Evolutionary conservation across 1,284 basidiomycete genomes (phyloP), one percentile per base, ranked within the genome.

Genomic region (Austroboletus niveus): DNA sequence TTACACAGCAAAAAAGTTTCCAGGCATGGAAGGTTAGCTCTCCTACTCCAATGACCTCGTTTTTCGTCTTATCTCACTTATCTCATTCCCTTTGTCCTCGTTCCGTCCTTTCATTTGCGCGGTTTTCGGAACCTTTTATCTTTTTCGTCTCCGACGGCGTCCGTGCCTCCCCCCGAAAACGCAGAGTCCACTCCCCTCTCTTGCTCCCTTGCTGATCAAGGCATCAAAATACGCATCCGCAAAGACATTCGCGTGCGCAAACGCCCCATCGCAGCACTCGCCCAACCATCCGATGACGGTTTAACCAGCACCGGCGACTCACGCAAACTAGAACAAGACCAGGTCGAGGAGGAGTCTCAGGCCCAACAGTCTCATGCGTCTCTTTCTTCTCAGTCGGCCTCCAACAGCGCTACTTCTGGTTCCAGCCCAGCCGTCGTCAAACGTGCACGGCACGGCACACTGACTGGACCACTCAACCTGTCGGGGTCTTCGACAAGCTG

Each of bases 1-100:
- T 29, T 96, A 92, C 67, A 93, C 93, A 0, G 91, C 92, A 5
- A 96, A 96, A 76, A 93, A 94, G 70, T 96, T 95, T 67, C 92
- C 93, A 0, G 92, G 92, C 22, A 94, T 94, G 87, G 88, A 92
- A 76, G 86, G 91, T 90, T 56, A 40, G 83, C 70, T 12, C 30
- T 38, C 14, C 24, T 31, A 9, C 8, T 6, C 4, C 32, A 34
- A 34, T 10, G 22, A 10, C 30, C 5, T 14, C 20, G 4, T 12
- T 36, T 24, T 49, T 55, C 22, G 54, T 59, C 64, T 68, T 62
- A 54, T 55, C 66, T 67, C 34, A 60, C 51, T 42, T 15, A 12
- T 2, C 45, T 24, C 22, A 24, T 24, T 49, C 39, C 41, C 49
- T 27, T 54, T 47, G 36, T 60, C 49, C 51, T 62, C 48, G 48